Conservation (phyloP, 192 early-diverging fungal genomes). For the Backusella australiensis region DNA sequence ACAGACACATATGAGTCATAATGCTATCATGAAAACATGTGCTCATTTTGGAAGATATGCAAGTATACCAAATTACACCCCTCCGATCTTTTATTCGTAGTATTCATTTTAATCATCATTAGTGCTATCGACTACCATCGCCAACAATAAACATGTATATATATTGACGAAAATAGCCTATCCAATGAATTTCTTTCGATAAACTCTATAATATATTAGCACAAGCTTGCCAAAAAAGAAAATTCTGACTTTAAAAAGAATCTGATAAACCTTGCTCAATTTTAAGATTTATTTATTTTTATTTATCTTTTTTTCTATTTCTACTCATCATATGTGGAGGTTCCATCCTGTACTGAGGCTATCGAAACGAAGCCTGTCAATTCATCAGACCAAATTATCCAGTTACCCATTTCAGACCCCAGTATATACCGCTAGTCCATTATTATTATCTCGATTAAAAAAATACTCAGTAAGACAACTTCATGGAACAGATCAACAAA, state of each 20-base stretch:
- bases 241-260: not conserved
- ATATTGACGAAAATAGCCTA: not conserved
- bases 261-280: conserved; percentile 8
- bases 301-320: not conserved
- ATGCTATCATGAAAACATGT: too few relatives aligned
- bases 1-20: too few relatives aligned
- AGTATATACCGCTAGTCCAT: not conserved
- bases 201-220: not conserved
- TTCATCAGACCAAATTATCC: not conserved
- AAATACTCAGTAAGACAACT: not conserved
- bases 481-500: conserved; percentile 3
- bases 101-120: too few relatives aligned
- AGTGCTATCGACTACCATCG: too few relatives aligned
- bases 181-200: not conserved
- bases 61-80: too few relatives aligned
- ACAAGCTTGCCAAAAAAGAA: not conserved
- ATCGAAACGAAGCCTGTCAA: not conserved
- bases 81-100: too few relatives aligned
- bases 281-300: not conserved
- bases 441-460: not conserved
- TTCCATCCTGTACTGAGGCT: not conserved
- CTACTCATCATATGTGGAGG: not conserved
- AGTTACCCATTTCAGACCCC: not conserved
- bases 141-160: not conserved
- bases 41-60: too few relatives aligned